A percentile compares a stretch with the other conserved stretches of the same genome.
These are phyloP conservation scores for Binderoboletus segoi DNA, from an alignment of 1,284 basidiomycete species.

Conservation along the genomic window DNA sequence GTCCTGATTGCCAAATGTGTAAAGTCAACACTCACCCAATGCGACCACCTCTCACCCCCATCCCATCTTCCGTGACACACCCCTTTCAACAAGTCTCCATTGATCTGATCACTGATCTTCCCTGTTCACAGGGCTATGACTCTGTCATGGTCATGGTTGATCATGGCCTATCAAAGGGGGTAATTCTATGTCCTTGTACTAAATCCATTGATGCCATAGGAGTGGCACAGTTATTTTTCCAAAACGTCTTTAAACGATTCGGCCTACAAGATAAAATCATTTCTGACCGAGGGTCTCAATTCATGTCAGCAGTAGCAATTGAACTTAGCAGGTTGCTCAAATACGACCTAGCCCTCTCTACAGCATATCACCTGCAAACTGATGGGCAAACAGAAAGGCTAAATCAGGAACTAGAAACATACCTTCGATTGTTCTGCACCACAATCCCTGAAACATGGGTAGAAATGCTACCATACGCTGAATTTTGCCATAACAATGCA, in stretches of 20 bases:
- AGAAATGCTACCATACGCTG: no score
- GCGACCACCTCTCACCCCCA: no score
- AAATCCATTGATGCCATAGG: not conserved
- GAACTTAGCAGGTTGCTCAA: no score
- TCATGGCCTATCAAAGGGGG: not conserved
- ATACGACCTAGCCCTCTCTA: not conserved
- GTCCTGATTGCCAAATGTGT: no score
- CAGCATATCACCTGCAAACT: conserved; percentile 2
- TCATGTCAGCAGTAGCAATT: not conserved
- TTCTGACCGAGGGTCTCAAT: not conserved
- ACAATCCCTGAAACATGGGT: no score
- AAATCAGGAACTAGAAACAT: conserved; percentile 9
- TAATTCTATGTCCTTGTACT: not conserved
- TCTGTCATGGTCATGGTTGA: not conserved
- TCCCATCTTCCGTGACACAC: no score
- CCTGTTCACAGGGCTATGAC: not conserved
- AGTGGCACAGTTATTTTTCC: no score
- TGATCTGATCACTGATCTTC: no score
- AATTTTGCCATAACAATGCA: conserved; percentile 1
- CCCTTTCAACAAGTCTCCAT: no score
- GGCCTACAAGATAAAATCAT: not conserved
- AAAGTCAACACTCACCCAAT: no score
- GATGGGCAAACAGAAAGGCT: conserved; percentile 5
- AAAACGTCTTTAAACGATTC: no score
- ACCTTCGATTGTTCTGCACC: not conserved